Percentiles rank a stretch among this genome's conserved stretches.
These are phyloP conservation scores for Arthroderma sp. DNA, from an alignment of 2,329 filamentous ascomycete genomes.

Conservation along the genomic window DNA sequence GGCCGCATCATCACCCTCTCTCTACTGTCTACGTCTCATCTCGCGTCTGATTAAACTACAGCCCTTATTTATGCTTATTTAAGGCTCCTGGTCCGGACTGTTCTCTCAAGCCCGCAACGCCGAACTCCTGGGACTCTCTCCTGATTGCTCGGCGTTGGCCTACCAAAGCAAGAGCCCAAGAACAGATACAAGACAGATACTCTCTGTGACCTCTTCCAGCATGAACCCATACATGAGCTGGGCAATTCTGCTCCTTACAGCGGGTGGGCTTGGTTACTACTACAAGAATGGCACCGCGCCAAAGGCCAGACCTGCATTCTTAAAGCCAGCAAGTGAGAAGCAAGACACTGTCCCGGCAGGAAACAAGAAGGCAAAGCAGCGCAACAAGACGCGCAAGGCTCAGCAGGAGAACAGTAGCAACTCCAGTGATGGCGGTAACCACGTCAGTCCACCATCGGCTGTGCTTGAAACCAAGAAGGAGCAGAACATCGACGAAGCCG, in stretches of 20 bases:
- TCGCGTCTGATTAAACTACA: background rate
- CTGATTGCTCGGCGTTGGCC: background rate
- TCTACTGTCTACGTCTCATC: background rate
- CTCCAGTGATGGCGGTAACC: background rate
- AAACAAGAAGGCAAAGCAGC: constrained; percentile 33
- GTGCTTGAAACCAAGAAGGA: background rate
- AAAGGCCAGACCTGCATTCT: constrained; percentile 20
- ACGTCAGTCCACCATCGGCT: background rate
- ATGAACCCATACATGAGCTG: constrained; percentile 37
- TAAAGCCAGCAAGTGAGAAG: constrained; percentile 26
- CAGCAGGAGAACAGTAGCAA: constrained; percentile 18
- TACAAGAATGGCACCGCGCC: constrained; percentile 27
- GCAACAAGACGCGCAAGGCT: constrained; percentile 24
- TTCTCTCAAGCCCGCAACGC: background rate
- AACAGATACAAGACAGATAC: background rate
- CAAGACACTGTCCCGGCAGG: constrained; percentile 20
- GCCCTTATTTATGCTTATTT: background rate
- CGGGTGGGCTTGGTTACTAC: constrained; percentile 32
- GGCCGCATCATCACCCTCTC: background rate
- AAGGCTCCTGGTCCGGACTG: background rate
- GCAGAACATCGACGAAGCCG: background rate
- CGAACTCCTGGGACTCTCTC: background rate
- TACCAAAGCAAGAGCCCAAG: no score
- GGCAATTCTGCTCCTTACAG: constrained; percentile 33
- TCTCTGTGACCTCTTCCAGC: background rate